A percentile compares a stretch with the other conserved stretches of the same genome.
These are phyloP conservation scores for Salix purpurea DNA, from an alignment of 345 rosid species.

Conservation along the genomic window DNA sequence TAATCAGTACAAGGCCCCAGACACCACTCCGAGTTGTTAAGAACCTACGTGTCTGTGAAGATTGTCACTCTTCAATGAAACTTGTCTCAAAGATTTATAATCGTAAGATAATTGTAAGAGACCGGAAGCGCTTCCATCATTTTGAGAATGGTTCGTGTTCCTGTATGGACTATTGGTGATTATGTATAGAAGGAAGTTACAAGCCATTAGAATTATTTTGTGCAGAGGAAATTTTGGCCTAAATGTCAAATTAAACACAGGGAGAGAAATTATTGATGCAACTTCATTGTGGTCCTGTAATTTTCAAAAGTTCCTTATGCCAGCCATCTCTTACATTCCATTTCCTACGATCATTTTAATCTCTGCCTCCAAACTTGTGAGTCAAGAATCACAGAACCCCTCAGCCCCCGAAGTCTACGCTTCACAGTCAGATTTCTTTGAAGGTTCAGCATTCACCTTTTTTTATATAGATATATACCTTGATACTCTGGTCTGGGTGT, in stretches of 20 bases:
- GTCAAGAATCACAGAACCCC: slow-evolving; percentile 13
- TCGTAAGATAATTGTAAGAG: slow-evolving; percentile 50
- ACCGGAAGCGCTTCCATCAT: slow-evolving; percentile 68
- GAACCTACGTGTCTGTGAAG: slow-evolving; percentile 67
- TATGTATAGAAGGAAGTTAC: no score
- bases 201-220: no score
- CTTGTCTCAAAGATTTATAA: slow-evolving; percentile 54
- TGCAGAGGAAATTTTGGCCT: no score
- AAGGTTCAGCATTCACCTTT: slow-evolving; percentile 29
- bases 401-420: slow-evolving; percentile 32
- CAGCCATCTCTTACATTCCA: no score
- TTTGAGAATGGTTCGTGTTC: slow-evolving; percentile 64
- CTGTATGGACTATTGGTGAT: slow-evolving; percentile 43
- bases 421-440: slow-evolving; percentile 45
- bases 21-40: slow-evolving; percentile 49
- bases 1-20: slow-evolving; percentile 49
- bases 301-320: no score
- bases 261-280: no score
- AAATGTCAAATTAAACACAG: no score
- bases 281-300: no score
- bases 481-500: not conserved
- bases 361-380: slow-evolving; percentile 21
- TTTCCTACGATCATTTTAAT: not conserved
- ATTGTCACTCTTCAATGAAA: slow-evolving; percentile 63
- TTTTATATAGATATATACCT: not conserved